phyloP scores from a whole-genome alignment of 257 asterid species.

The Solanum lycopersicoides region DNA sequence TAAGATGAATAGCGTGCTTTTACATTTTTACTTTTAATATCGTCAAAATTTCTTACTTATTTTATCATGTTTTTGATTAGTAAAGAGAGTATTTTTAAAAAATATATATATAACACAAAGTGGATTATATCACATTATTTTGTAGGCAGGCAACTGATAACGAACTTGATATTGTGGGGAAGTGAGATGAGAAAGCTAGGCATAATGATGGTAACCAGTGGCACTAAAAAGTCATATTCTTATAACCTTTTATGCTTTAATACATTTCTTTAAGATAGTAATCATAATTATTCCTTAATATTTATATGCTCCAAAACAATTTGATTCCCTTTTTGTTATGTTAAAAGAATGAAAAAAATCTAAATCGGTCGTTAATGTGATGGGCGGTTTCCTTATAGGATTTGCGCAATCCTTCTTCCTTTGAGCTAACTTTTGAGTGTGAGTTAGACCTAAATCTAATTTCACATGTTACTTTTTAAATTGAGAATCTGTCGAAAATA shows the following conservation, averaged over 20 bases:
- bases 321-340: not conserved
- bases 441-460: no score
- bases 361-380: no score
- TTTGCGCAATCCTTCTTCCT: no score
- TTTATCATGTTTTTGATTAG: accelerated
- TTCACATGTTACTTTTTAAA: no score
- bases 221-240: not conserved
- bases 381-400: no score
- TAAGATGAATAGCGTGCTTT: not conserved
- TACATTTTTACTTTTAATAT: not conserved
- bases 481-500: accelerated
- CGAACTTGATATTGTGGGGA: not conserved
- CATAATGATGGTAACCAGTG: not conserved
- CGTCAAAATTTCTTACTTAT: not conserved
- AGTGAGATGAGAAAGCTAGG: not conserved
- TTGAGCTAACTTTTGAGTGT: no score
- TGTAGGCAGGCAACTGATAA: not conserved
- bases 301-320: not conserved
- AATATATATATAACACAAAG: no score
- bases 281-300: not conserved
- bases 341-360: no score
- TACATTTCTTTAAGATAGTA: not conserved
- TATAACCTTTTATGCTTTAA: not conserved
- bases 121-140: not conserved
- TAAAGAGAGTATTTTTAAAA: no score